Evolutionary conservation across 192 early-diverging fungal species (phyloP).

Genomic region (Umbelopsis sp.): DNA sequence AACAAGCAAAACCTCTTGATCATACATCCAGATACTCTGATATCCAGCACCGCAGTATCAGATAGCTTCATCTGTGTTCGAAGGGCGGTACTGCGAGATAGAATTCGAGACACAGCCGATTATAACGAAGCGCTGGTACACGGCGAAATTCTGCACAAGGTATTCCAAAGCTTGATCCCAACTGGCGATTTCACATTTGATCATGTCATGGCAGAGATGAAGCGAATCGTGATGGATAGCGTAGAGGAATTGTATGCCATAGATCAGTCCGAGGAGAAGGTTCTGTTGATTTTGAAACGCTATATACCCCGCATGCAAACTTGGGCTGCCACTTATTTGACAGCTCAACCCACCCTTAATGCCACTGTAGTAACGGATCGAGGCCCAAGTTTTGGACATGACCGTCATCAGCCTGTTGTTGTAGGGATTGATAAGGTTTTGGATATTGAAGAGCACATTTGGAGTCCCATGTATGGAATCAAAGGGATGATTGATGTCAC

Average conservation of each 20-base stretch:
- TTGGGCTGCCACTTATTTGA: slow-evolving; percentile 43
- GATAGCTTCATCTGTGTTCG: slow-evolving; percentile 80
- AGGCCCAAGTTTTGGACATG: slow-evolving; percentile 11
- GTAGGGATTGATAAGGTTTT: slow-evolving; percentile 68
- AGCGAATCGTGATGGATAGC: slow-evolving; percentile 49
- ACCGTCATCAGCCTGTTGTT: background rate
- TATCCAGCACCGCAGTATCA: slow-evolving; percentile 75
- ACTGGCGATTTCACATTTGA: slow-evolving; percentile 59
- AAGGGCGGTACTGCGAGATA: slow-evolving; percentile 73
- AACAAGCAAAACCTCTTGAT: slow-evolving; percentile 62
- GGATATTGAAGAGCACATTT: slow-evolving; percentile 90
- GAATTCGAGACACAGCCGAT: slow-evolving; percentile 49
- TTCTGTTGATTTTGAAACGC: slow-evolving; percentile 49
- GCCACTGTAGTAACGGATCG: slow-evolving; percentile 14
- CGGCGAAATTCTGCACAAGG: slow-evolving; percentile 81
- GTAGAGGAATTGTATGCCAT: slow-evolving; percentile 76
- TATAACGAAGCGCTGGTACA: slow-evolving; percentile 63
- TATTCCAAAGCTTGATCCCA: slow-evolving; percentile 71
- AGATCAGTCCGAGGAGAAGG: slow-evolving; percentile 59
- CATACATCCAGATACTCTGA: slow-evolving; percentile 79
- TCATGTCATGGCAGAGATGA: slow-evolving; percentile 48
- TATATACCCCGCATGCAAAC: slow-evolving; percentile 39
- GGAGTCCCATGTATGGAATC: slow-evolving; percentile 90
- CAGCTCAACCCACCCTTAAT: slow-evolving; percentile 13
- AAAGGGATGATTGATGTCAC: slow-evolving; percentile 93